Evolutionary conservation across 176 grass and related monocot species (phyloP), one percentile per base, ranked within the genome.

Genomic region (Triticum dicoccoides): DNA sequence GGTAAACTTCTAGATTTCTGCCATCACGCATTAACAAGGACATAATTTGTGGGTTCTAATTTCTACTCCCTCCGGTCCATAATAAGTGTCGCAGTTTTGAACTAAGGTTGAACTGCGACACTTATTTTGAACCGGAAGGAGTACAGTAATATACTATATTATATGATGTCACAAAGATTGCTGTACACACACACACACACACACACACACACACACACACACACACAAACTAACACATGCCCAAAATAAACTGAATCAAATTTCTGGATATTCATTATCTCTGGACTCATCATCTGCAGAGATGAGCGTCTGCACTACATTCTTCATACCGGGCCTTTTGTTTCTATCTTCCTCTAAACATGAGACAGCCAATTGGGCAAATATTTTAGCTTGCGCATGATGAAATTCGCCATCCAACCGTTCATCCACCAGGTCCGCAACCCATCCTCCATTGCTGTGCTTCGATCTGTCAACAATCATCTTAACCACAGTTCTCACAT

Each of bases 291-390:
- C 82, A 74, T 74, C 82, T 9, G 69, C 13, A 32, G 82, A 75
- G 38, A 75, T 84, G 25, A 84, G 82, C 82, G 45, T 75, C 27
- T 73, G 81, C 56, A 75, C 68, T 47, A 75, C 17, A 61, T 41
- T 35, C 82, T 62, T 84, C 82, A 84, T 84, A 3, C 69, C 71
- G 2, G 69, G 69, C 37, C 69, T 84, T 59, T 63, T 84, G 82
- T 84, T 74, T 33, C 52, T 74, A 6, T 63, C 69, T 74, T 84
- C 82, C 39, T 74, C 82, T 59, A 84, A 20, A 52, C 82, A 75
- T 13, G 49, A 74, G 37, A 64, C 17, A 32, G 52, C 82, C 54
- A 84, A 74, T 9, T 74, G 54, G 35, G 58, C 49, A 21, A 74
- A 9, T 25, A 63, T 42, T 37, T 4, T 45, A 42, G 82, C 69